These are phyloP conservation scores for Tuber microsphaerosporum DNA, from an alignment of 495 filamentous ascomycete genomes.

Conservation along the genomic window DNA sequence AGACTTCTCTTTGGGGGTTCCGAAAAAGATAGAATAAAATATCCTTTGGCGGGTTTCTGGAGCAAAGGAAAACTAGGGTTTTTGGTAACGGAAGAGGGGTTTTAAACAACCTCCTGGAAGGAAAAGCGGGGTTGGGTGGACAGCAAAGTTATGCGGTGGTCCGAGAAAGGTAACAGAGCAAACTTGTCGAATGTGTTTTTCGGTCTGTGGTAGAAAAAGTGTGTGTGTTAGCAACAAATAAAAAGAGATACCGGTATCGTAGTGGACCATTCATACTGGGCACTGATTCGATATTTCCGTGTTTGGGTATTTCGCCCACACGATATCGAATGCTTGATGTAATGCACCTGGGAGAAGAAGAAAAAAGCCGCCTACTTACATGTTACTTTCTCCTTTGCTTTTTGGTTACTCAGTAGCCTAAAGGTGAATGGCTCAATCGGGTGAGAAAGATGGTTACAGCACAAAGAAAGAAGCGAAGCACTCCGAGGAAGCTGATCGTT, in stretches of 20 bases:
- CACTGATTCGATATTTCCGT: neutral
- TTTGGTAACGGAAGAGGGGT: neutral
- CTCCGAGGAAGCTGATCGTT: neutral
- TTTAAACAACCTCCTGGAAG: constrained; percentile 18
- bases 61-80: neutral
- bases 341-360: neutral
- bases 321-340: neutral
- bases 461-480: neutral
- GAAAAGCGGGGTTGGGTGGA: constrained; percentile 4
- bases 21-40: constrained; percentile 8
- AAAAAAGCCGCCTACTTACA: neutral
- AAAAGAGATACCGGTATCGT: too few relatives aligned
- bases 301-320: neutral
- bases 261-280: neutral
- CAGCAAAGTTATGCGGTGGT: constrained; percentile 12
- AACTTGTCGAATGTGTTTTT: constrained; percentile 7
- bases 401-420: neutral
- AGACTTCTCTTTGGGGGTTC: constrained; percentile 14
- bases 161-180: constrained; percentile 10
- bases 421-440: neutral
- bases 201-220: neutral
- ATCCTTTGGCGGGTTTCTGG: constrained; percentile 2
- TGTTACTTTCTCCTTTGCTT: neutral
- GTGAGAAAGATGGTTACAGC: neutral
- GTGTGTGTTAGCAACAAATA: constrained; percentile 5